Evolutionary conservation across 768 basidiomycete species (phyloP), one percentile per base, ranked within the genome.

Genomic region (Mycena venus): DNA sequence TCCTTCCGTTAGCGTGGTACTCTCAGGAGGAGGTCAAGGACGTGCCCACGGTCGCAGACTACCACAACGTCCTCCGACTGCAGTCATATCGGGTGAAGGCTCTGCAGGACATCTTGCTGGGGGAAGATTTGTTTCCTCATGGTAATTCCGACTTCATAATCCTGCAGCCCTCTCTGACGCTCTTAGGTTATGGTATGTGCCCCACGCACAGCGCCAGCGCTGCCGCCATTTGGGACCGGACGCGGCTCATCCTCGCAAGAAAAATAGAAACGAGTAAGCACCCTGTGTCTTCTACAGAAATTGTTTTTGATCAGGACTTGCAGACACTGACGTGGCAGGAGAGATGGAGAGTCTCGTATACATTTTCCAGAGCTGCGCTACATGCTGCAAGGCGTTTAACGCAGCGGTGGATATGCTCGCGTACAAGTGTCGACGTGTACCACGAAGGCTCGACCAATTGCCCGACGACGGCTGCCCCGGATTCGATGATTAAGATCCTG

Each of bases 401-500:
- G 91, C 92, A 9, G 93, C 93, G 25, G 86, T 92, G 10, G 89
- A 90, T 42, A 94, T 94, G 93, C 88, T 94, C 53, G 85, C 86
- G 91, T 94, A 94, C 80, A 94, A 94, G 82, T 91, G 90, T 79
- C 84, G 84, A 76, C 88, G 85, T 72, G 80, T 91, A 73, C 87
- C 90, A 64, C 88, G 85, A 75, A 86, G 87, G 63, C 83, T 92
- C 59, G 87, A 89, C 79, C 86, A 90, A 80, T 82, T 87, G 59
- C 84, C 85, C 47, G 79, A 68, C 17, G 70, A 72, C n/a, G 47
- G 47, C n/a, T 47, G 47, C 12, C 47, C 47, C n/a, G 86, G 86
- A 1, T 47, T 47, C 47, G 47, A 47, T 47, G 47, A 47, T 21
- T 47, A 47, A n/a, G 5, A 3, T 44, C 17, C 17, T 17, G 42